Conservation (phyloP, 2,329 filamentous ascomycete genomes). For the Nemania sp. region DNA sequence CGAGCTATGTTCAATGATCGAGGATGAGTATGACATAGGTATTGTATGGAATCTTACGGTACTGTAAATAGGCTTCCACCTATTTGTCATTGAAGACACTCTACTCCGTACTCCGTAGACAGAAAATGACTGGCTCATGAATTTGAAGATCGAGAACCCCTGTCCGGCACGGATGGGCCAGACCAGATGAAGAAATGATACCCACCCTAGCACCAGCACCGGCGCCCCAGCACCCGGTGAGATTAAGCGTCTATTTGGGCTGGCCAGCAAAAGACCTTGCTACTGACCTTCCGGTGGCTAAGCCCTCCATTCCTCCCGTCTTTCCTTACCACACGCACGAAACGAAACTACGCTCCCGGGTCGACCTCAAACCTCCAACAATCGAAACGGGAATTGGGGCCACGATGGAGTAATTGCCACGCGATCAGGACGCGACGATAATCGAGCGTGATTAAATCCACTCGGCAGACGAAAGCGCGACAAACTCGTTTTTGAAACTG, state of each 20-base stretch:
- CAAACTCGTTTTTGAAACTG: not conserved
- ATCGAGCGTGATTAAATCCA: not conserved
- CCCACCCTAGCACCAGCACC: no score
- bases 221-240: no score
- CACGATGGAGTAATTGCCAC: no score
- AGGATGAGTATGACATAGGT: no score
- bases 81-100: no score
- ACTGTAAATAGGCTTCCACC: no score
- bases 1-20: no score
- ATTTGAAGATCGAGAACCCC: not conserved
- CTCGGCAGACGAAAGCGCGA: not conserved
- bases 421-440: constrained; percentile 1
- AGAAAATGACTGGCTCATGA: not conserved
- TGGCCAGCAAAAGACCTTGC: not conserved
- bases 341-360: not conserved
- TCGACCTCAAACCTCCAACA: no score
- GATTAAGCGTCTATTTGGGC: not conserved
- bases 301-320: not conserved
- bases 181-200: not conserved
- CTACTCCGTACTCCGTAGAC: no score
- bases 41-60: no score
- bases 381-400: no score
- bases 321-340: not conserved
- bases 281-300: not conserved
- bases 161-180: not conserved